Base-by-base conservation (phyloP, 208 protist species). In the Endotrypanum monterogeii region DNA sequence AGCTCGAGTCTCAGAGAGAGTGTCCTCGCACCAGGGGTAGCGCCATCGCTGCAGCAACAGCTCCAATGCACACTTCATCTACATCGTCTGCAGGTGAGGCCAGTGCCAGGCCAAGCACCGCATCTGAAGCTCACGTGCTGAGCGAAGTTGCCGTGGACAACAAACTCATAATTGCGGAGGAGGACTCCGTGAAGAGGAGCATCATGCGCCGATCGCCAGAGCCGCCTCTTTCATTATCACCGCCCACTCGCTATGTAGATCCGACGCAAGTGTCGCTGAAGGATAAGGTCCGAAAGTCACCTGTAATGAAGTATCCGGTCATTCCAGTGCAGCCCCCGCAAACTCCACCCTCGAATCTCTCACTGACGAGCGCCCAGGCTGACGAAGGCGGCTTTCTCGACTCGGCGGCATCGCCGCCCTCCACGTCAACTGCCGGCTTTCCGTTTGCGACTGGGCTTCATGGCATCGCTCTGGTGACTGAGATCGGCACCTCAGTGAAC, bases 401-500 rank as follows among this genome's bases (percentile, higher is more conserved):
- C 28, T 12, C 37, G 46, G 9, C 37, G 46, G 44, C 37, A 23
- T 6, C 44, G 60, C 37, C 32, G 20, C 25, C 2, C 37, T 23
- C 60, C n/a, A 37, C 50, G 32, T 37, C 51, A 69, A 55, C 23
- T 11, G 60, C 28, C 4, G 3, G 46, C 14, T 25, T 60, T 44
- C 28, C 58, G 25, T 60, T 54, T 61, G 30, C 41, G 37, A 41
- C 63, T 37, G 46, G 44, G 39, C 56, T 73, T 23, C 48, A 70
- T 63, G 58, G 32, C 69, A 50, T 55, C 30, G 67, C 39, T 1
- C 46, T 62, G 23, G 55, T 52, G 28, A 46, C 63, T 20, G 68
- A 57, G 9, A 39, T 57, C 3, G 67, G 16, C 71, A 57, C 23
- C 32, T 77, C 77, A 5, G 61, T 68, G 20, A 41, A 46, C 60